Evolutionary conservation across 441 rosid species (phyloP), one percentile per base, ranked within the genome.

Genomic region (Corymbia citriodora): DNA sequence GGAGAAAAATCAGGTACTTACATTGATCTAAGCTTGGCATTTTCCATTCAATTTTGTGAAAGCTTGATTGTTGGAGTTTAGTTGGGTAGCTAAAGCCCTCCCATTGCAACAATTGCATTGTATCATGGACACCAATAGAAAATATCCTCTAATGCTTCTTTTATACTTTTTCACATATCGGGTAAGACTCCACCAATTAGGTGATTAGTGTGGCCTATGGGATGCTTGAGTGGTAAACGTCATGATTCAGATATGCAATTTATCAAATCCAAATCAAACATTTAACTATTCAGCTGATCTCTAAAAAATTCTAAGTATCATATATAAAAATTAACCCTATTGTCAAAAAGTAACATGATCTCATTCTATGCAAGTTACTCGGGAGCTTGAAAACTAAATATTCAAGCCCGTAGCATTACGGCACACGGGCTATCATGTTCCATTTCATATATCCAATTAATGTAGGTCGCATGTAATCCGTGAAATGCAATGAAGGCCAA

Each of bases 171-270:
- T 6, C 4, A 0, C 4, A 68, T 68, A 2, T 33, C 9, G 21
- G 45, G 79, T 17, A 31, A 68, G 12, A 68, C 45, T 68, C 45
- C 45, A 4, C 17, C 79, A 0, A 68, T 68, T 0, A 1, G 7
- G 23, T 3, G 5, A 9, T 1, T 0, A 68, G 12, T 31, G 17
- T 68, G 79, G 12, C 40, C 21, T 31, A 33, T 4, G 4, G 1
- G 45, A 4, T 31, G 31, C 7, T 0, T 13, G 45, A 68, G 0
- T 3, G 0, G 0, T 1, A 68, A 31, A 68, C 0, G 2, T 31
- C 7, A 19, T 31, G 12, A 63, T 68, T 3, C 17, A 13, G 79
- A 5, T 68, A 68, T 68, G 40, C 9, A 29, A 68, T 31, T 68
- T 68, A 12, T 8, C 11, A 3, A 3, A 14, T 68, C 18, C 45